Conservation (phyloP, 2,329 filamentous ascomycete genomes). For the Pseudogymnoascus sp. region DNA sequence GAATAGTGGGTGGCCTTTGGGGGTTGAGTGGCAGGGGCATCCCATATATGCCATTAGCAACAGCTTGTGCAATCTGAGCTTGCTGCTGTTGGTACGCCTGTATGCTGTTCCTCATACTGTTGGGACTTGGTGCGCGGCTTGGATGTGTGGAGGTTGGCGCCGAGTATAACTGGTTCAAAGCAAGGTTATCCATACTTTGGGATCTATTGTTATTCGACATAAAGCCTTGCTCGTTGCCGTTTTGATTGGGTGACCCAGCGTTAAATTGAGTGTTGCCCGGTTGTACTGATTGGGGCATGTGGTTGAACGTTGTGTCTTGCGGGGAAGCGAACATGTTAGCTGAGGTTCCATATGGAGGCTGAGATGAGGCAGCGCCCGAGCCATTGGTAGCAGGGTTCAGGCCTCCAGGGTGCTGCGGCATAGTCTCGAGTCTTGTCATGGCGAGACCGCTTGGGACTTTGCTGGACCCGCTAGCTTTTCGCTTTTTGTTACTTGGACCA, state of each 20-base stretch:
- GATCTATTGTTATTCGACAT: conserved; percentile 50
- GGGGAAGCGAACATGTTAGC: conserved; percentile 38
- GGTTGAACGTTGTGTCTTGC: conserved; percentile 26
- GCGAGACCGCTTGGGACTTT: conserved; percentile 65
- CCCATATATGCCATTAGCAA: conserved; percentile 41
- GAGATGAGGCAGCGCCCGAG: conserved; percentile 28
- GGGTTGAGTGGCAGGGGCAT: conserved; percentile 42
- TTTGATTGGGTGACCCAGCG: conserved; percentile 58
- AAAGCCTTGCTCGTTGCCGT: conserved; percentile 48
- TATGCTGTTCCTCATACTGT: conserved; percentile 39
- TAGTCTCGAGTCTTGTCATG: conserved; percentile 72
- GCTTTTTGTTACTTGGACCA: conserved; percentile 66
- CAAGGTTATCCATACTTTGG: conserved; percentile 56
- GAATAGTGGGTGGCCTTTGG: conserved; percentile 56
- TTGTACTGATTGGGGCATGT: conserved; percentile 16
- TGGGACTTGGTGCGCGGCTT: conserved; percentile 71
- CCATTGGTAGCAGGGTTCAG: conserved; percentile 26
- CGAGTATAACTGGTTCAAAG: conserved; percentile 58
- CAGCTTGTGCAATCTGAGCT: conserved; percentile 38
- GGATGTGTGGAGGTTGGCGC: conserved; percentile 63
- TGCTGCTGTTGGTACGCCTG: conserved; percentile 33
- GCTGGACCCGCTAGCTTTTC: conserved; percentile 62
- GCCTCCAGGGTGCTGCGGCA: conserved; percentile 7
- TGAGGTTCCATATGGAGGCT: conserved; percentile 45
- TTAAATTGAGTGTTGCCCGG: conserved; percentile 37